Base-by-base conservation (phyloP, 352 stramenopile species). In the Saprolegnia parasitica region DNA sequence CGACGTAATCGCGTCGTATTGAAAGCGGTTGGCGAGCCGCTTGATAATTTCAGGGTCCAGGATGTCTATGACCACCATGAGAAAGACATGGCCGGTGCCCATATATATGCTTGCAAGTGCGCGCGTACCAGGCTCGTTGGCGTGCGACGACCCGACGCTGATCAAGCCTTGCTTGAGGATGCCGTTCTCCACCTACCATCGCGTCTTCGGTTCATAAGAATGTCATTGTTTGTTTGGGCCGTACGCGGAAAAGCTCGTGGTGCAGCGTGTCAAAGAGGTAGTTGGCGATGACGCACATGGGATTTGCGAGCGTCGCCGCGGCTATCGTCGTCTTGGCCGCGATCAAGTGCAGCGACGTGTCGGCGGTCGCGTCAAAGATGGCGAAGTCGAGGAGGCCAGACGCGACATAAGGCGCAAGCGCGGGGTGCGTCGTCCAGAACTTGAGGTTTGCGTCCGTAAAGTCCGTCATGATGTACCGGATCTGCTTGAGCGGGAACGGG, bases 401-500 rank as follows among this genome's bases (percentile, higher is more conserved):
- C 42, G 90, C 76, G 13, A 98, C 81, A 49, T 94, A 98, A 2
- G 86, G 83, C 13, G 81, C 80, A 26, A 97, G 71, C 35, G 85
- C 83, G 29, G 89, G 88, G 73, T 98, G 90, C 0, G 80, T 86
- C 71, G 87, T 87, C 91, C 93, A 98, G 54, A 97, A 98, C 54
- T 97, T 96, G 46, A 98, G 88, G 70, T 98, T 97, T 24, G 83
- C 81, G 73, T 96, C 80, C 15, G 90, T 97, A 67, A 98, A 98
- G 77, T 98, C 94, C 16, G 92, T 98, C 90, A 98, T 97, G 49
- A 98, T 86, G 80, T 97, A 98, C 50, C 92, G 84, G 65, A 98
- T 90, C 23, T 96, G 94, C 65, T 78, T 72, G 15, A 97, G 73
- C 24, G 93, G 91, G 65, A 97, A 97, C 65, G 96, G 87, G 29